Evolutionary conservation across 495 filamentous ascomycete species (phyloP).

Genomic region (Aspergillus biplanus): DNA sequence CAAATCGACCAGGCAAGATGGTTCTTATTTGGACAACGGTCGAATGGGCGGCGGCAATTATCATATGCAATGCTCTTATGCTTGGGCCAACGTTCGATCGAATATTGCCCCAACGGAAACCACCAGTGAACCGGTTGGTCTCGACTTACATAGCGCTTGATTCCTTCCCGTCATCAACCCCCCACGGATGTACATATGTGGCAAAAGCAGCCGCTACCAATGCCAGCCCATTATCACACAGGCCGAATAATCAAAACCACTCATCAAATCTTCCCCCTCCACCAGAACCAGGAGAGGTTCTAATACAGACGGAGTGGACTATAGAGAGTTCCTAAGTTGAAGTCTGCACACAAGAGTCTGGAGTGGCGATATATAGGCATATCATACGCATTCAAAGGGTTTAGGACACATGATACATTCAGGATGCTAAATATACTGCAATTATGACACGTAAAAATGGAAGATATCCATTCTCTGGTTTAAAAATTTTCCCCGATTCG

Average conservation of each 20-base stretch:
- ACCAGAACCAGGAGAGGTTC: slow-evolving; percentile 10
- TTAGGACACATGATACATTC: too few relatives aligned
- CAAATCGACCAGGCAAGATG: slow-evolving; percentile 11
- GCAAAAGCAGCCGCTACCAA: background rate
- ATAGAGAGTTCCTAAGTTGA: slow-evolving; percentile 2
- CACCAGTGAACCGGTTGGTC: background rate
- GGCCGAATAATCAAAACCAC: background rate
- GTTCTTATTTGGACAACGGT: slow-evolving; percentile 11
- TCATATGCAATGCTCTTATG: slow-evolving; percentile 3
- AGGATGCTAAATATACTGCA: too few relatives aligned
- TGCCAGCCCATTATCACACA: background rate
- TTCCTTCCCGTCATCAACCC: background rate
- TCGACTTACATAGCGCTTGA: background rate
- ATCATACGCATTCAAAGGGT: too few relatives aligned
- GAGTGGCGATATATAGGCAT: background rate
- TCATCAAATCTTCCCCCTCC: background rate
- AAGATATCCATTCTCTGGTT: too few relatives aligned
- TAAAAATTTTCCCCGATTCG: too few relatives aligned
- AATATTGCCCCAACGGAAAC: background rate
- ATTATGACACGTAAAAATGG: too few relatives aligned
- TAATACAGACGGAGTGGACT: slow-evolving; percentile 18
- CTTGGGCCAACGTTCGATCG: background rate
- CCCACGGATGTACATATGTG: background rate
- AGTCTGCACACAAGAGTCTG: background rate
- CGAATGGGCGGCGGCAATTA: slow-evolving; percentile 13